These are phyloP conservation scores for Triangularia verruculosa DNA, from an alignment of 2,329 filamentous ascomycete genomes.

Conservation along the genomic window DNA sequence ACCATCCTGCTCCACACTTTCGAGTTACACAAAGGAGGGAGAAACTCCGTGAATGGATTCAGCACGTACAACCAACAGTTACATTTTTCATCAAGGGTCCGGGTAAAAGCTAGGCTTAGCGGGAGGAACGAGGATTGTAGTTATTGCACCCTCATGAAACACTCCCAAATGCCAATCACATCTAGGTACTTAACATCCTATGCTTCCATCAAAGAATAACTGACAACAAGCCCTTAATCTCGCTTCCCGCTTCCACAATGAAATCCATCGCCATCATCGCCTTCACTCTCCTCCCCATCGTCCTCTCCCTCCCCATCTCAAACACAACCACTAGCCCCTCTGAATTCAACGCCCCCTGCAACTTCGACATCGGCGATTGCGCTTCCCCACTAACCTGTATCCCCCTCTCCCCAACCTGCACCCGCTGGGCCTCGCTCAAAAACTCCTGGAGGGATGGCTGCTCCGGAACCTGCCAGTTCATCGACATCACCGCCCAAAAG, in stretches of 20 bases:
- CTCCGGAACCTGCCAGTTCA: constrained; percentile 16
- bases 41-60: background rate
- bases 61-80: background rate
- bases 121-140: background rate
- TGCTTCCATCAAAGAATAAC: background rate
- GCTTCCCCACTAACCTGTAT: constrained; percentile 16
- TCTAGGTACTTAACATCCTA: background rate
- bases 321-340: background rate
- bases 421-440: background rate
- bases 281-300: background rate
- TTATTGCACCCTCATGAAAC: background rate
- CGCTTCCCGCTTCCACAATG: background rate
- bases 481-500: constrained; percentile 8
- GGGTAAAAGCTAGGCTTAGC: background rate
- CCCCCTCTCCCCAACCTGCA: constrained; percentile 17
- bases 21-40: background rate
- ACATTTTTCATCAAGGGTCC: background rate
- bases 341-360: constrained; percentile 8
- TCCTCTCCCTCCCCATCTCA: background rate
- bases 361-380: constrained; percentile 13
- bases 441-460: constrained; percentile 3
- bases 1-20: too few species aligned
- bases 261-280: background rate
- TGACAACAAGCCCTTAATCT: background rate
- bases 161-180: background rate